Conservation (phyloP, 441 rosid genomes). For the Gossypium davidsonii region DNA sequence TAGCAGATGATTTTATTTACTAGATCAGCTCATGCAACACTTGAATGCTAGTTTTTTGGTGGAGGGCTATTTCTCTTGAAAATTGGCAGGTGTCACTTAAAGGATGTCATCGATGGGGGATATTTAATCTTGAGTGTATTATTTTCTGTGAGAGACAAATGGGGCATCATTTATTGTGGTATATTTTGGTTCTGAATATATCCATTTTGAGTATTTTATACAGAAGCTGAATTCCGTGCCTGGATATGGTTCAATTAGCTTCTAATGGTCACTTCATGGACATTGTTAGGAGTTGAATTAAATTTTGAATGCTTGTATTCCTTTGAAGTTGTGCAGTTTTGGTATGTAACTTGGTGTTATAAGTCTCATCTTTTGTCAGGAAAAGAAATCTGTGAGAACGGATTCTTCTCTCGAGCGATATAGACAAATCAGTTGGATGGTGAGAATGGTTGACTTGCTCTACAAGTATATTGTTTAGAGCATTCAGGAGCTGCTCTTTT, state of each 20-base stretch:
- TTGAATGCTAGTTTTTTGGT: background rate
- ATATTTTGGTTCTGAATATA: background rate
- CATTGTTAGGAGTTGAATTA: background rate
- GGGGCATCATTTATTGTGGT: background rate
- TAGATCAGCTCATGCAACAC: background rate
- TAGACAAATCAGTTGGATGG: background rate
- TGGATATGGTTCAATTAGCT: background rate
- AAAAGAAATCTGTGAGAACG: slow-evolving; percentile 1
- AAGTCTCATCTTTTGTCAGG: background rate
- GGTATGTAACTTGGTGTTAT: background rate
- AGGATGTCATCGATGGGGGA: background rate
- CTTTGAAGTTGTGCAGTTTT: slow-evolving; percentile 1
- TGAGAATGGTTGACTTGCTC: background rate
- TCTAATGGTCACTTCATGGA: background rate
- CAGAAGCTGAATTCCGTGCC: background rate
- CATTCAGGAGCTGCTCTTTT: background rate
- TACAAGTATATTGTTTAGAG: background rate
- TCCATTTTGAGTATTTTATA: background rate
- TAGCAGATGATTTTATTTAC: background rate
- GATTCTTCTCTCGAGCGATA: background rate
- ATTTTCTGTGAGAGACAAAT: background rate
- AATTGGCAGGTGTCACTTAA: background rate
- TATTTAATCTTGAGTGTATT: background rate
- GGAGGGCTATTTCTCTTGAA: slow-evolving; percentile 1
- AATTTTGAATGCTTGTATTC: background rate